Evolutionary conservation across 305 asterid species (phyloP).

Genomic region (Plantago lanceolata): DNA sequence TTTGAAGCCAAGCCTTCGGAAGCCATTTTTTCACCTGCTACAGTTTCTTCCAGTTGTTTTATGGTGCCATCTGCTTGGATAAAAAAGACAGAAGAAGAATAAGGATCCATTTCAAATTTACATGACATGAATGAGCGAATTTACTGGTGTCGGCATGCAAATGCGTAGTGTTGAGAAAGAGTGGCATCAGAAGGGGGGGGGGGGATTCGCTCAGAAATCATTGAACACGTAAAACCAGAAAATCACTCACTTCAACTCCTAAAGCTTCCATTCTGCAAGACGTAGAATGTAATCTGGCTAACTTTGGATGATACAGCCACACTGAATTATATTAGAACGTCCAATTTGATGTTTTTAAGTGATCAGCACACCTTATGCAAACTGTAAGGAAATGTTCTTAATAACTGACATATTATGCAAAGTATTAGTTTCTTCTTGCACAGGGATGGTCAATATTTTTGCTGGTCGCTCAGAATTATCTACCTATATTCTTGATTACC

Average conservation of each 20-base stretch:
- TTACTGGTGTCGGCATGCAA: constrained; percentile 13
- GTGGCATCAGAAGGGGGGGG: constrained; percentile 19
- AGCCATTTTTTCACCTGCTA: constrained; percentile 44
- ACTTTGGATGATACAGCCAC: constrained; percentile 16
- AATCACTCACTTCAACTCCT: constrained; percentile 1
- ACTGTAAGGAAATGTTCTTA: neutral
- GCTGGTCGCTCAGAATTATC: constrained; percentile 18
- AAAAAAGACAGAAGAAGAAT: constrained; percentile 3
- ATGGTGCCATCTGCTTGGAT: constrained; percentile 48
- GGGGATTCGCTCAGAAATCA: constrained; percentile 17
- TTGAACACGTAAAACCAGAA: constrained; percentile 18
- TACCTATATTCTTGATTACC: constrained; percentile 12
- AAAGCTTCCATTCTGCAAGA: constrained; percentile 10
- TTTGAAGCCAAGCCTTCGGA: constrained; percentile 53
- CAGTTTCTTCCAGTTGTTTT: constrained; percentile 58
- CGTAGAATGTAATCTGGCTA: constrained; percentile 14
- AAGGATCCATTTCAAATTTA: constrained; percentile 4
- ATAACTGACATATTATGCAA: constrained; percentile 2
- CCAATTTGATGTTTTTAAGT: too few species aligned
- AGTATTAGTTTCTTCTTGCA: constrained; percentile 10
- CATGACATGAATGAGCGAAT: neutral
- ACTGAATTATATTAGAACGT: neutral
- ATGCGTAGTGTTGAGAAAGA: constrained; percentile 8
- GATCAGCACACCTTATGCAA: too few species aligned
- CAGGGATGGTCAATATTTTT: constrained; percentile 13